Percentiles rank a stretch among this genome's conserved stretches.
Conservation (phyloP, 176 grass and related monocot genomes). For the Bonia amplexicaulis region DNA sequence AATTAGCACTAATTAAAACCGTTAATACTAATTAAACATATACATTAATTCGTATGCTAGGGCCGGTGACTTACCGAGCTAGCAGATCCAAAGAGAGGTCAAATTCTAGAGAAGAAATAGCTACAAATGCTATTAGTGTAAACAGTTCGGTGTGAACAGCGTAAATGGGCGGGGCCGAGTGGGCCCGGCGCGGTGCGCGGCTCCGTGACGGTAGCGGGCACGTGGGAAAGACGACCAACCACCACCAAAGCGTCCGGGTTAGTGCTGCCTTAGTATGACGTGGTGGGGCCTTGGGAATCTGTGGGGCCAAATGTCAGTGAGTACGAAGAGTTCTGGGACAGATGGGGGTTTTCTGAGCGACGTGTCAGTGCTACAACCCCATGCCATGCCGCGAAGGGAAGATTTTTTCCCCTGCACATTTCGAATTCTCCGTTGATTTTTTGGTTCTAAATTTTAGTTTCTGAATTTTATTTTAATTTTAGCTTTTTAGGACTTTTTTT, state of each 20-base stretch:
- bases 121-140: no score
- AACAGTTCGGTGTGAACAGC: background rate
- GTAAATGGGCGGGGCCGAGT: constrained; percentile 14
- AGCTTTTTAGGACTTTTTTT: no score
- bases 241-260: background rate
- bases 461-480: no score
- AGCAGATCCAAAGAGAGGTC: no score
- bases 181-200: background rate
- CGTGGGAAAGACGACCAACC: constrained; percentile 21
- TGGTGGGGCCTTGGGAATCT: accelerated
- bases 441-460: no score
- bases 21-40: no score
- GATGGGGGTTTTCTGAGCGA: background rate
- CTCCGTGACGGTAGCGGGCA: constrained; percentile 34
- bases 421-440: no score
- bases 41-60: no score
- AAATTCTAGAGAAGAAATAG: no score
- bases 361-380: constrained; percentile 23
- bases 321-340: background rate
- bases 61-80: no score
- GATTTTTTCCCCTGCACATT: constrained; percentile 2
- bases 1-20: accelerated
- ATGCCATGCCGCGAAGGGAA: background rate
- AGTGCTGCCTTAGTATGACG: background rate
- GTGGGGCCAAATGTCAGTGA: background rate